phyloP scores from a whole-genome alignment of 768 basidiomycete genomes.

The Boletellus emodensis region DNA sequence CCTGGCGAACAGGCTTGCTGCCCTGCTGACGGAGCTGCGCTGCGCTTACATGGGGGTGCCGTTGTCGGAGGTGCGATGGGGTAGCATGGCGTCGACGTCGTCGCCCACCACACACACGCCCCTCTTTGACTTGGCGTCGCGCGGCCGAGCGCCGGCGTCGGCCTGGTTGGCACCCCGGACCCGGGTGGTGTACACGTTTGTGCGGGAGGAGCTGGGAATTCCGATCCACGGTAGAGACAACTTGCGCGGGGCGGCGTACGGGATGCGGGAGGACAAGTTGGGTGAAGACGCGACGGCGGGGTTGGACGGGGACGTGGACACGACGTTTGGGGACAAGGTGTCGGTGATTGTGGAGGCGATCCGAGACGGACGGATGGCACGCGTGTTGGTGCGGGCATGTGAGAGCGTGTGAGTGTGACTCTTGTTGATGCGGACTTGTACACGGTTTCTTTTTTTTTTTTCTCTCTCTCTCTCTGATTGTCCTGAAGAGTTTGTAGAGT shows the following conservation, averaged over 20 bases:
- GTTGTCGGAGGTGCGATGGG: slow-evolving; percentile 18
- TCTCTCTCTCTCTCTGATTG: too few relatives aligned
- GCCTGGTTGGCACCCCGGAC: slow-evolving; percentile 50
- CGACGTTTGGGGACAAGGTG: slow-evolving; percentile 66
- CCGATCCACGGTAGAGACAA: slow-evolving; percentile 80
- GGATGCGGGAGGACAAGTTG: slow-evolving; percentile 34
- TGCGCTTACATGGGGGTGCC: slow-evolving; percentile 29
- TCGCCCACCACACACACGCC: slow-evolving; percentile 22
- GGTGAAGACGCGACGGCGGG: slow-evolving; percentile 38
- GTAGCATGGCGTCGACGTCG: slow-evolving; percentile 5
- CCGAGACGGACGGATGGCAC: slow-evolving; percentile 64
- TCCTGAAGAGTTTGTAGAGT: too few relatives aligned
- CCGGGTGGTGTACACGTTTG: slow-evolving; percentile 70
- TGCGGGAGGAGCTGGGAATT: slow-evolving; percentile 68
- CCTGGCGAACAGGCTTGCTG: slow-evolving; percentile 13
- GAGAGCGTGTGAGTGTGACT: slow-evolving; percentile 20
- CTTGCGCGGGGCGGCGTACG: slow-evolving; percentile 52
- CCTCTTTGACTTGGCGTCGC: slow-evolving; percentile 42
- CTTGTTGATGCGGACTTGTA: too few relatives aligned
- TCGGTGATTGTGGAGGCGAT: slow-evolving; percentile 77
- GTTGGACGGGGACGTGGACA: slow-evolving; percentile 31
- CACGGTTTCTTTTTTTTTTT: too few relatives aligned
- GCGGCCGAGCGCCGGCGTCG: slow-evolving; percentile 65
- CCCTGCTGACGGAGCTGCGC: slow-evolving; percentile 25
- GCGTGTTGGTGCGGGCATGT: slow-evolving; percentile 54